These are phyloP conservation scores for Colletotrichum sp. DNA, from an alignment of 2,329 filamentous ascomycete genomes.

Conservation along the genomic window DNA sequence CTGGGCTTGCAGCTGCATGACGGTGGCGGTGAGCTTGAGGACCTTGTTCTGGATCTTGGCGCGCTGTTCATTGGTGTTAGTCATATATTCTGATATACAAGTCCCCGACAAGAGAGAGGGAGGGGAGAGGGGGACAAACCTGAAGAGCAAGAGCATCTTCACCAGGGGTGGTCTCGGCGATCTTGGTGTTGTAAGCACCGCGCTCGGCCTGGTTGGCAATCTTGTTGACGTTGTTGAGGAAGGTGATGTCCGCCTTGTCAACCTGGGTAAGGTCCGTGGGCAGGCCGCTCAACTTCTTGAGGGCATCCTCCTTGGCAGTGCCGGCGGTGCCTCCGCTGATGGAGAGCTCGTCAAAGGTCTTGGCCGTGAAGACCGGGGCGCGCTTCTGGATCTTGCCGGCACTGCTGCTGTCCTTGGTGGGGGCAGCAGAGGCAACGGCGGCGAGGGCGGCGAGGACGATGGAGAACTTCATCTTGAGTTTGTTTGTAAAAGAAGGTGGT, in stretches of 20 bases:
- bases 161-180: constrained; percentile 48
- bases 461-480: constrained; percentile 38
- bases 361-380: constrained; percentile 34
- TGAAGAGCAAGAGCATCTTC: constrained; percentile 52
- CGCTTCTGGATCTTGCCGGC: constrained; percentile 24
- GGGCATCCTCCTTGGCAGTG: constrained; percentile 47
- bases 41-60: constrained; percentile 68
- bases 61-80: constrained; percentile 33
- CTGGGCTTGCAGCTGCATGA: constrained; percentile 54
- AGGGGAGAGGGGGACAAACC: constrained; percentile 25
- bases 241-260: constrained; percentile 49
- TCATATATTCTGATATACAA: background rate
- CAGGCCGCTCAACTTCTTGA: constrained; percentile 41
- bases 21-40: constrained; percentile 58
- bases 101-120: no score
- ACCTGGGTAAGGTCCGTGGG: constrained; percentile 47
- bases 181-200: constrained; percentile 58
- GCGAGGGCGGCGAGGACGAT: constrained; percentile 30
- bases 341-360: constrained; percentile 48
- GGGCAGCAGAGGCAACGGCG: constrained; percentile 30
- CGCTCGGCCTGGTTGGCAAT: constrained; percentile 59
- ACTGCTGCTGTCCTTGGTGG: constrained; percentile 11
- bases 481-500: constrained; percentile 2
- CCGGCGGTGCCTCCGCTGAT: constrained; percentile 52
- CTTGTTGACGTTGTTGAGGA: constrained; percentile 55